Evolutionary conservation across 441 rosid genomes (phyloP).

Genomic region (Monsonia emarginata): DNA sequence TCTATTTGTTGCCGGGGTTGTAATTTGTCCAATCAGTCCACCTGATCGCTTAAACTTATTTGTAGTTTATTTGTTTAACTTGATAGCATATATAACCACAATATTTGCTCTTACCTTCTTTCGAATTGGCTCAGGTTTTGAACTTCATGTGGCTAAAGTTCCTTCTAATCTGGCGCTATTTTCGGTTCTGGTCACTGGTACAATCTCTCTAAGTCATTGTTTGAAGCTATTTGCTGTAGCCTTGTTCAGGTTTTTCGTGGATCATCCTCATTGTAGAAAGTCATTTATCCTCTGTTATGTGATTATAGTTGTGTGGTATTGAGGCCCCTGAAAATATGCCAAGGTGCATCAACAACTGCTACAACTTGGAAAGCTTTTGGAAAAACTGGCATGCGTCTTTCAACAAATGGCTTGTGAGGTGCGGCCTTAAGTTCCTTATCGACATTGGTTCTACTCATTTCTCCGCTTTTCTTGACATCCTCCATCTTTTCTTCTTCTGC

Average conservation of each 20-base stretch:
- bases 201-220: conserved; percentile 1
- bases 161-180: conserved; percentile 88
- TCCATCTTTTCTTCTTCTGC: conserved; percentile 3
- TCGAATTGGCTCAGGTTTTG: conserved; percentile 48
- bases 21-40: no score
- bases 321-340: conserved; percentile 93
- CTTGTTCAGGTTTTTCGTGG: not conserved
- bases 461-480: conserved; percentile 8
- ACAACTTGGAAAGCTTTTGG: conserved; percentile 82
- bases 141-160: conserved; percentile 98
- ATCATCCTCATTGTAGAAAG: not conserved
- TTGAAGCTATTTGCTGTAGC: not conserved
- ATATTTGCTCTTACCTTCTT: conserved; percentile 5
- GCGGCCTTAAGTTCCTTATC: conserved; percentile 15
- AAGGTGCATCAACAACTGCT: conserved; percentile 80
- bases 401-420: conserved; percentile 99
- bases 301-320: conserved; percentile 61
- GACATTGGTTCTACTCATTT: conserved; percentile 10
- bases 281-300: conserved; percentile 5
- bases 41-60: no score
- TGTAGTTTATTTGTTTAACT: no score
- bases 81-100: not conserved
- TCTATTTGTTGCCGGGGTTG: not conserved
- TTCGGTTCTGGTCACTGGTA: conserved; percentile 96
- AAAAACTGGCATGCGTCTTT: conserved; percentile 97